phyloP scores from a whole-genome alignment of 2,329 filamentous ascomycete genomes.

The Botryotinia narcissicola region DNA sequence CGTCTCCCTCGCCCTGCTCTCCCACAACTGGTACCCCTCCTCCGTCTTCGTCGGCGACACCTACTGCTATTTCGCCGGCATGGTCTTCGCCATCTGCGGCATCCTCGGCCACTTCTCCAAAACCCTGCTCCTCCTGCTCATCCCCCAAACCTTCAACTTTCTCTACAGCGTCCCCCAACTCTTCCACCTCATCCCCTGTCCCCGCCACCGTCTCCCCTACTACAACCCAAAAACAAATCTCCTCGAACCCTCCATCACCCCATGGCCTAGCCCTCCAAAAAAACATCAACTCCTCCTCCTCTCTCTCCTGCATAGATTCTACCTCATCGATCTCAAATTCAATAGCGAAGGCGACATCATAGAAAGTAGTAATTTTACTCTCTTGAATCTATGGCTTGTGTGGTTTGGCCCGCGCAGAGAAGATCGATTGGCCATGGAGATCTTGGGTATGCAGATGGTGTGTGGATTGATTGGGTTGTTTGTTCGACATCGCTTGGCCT shows the following conservation, averaged over 20 bases:
- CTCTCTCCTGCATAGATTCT: conserved; percentile 65
- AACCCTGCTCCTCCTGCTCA: conserved; percentile 83
- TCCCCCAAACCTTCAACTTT: conserved; percentile 97
- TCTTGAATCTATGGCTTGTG: conserved; percentile 94
- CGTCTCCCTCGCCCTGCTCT: conserved; percentile 80
- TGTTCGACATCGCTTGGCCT: conserved; percentile 78
- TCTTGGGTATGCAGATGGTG: conserved; percentile 73
- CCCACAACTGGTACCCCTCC: conserved; percentile 94
- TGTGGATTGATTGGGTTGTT: conserved; percentile 82
- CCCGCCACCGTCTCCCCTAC: conserved; percentile 82
- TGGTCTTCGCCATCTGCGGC: conserved; percentile 96
- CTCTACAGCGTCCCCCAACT: conserved; percentile 89
- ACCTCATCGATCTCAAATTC: conserved; percentile 64
- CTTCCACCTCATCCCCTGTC: conserved; percentile 86
- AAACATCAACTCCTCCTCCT: conserved; percentile 61
- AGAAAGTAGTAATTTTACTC: conserved; percentile 85
- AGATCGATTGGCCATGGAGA: conserved; percentile 74
- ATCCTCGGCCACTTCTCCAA: conserved; percentile 98
- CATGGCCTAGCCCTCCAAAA: conserved; percentile 71
- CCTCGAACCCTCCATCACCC: conserved; percentile 80
- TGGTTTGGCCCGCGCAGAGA: conserved; percentile 92
- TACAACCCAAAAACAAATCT: conserved; percentile 85
- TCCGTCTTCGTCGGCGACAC: conserved; percentile 97
- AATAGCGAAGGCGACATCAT: conserved; percentile 68
- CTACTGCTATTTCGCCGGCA: conserved; percentile 99